A percentile compares a stretch with the other conserved stretches of the same genome.
Conservation (phyloP, 176 grass and related monocot genomes). For the Triticum timopheevii region DNA sequence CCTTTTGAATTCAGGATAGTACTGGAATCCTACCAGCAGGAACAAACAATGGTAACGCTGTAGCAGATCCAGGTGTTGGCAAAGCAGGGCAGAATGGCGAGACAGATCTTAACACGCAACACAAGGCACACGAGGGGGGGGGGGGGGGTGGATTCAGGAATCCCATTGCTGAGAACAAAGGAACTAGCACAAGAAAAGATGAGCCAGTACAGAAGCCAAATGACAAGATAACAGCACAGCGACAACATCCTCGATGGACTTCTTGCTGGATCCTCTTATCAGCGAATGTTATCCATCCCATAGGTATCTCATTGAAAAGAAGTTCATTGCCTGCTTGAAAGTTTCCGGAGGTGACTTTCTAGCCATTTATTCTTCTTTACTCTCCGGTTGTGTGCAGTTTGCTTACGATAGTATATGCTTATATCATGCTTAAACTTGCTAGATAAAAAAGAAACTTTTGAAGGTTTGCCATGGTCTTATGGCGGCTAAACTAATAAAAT, state of each 20-base stretch:
- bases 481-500: background rate
- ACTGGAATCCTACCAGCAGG: background rate
- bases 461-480: background rate
- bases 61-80: conserved; percentile 1
- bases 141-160: background rate
- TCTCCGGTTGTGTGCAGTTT: background rate
- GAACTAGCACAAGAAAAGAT: conserved; percentile 24
- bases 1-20: conserved; percentile 33
- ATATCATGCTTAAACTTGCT: background rate
- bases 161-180: conserved; percentile 29
- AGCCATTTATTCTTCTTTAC: background rate
- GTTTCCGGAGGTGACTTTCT: conserved; percentile 70
- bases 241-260: conserved; percentile 1
- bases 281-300: conserved; percentile 66
- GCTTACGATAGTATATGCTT: background rate
- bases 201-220: conserved; percentile 13
- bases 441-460: background rate
- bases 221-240: conserved; percentile 2
- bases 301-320: conserved; percentile 59
- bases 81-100: conserved; percentile 16
- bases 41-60: conserved; percentile 6
- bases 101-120: conserved; percentile 28
- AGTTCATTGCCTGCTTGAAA: conserved; percentile 79
- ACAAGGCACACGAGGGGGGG: background rate
- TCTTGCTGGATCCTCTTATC: conserved; percentile 46